A percentile compares a stretch with the other conserved stretches of the same genome.
phyloP scores from a whole-genome alignment of 805 yeast species.

The Metschnikowia henanensis region DNA sequence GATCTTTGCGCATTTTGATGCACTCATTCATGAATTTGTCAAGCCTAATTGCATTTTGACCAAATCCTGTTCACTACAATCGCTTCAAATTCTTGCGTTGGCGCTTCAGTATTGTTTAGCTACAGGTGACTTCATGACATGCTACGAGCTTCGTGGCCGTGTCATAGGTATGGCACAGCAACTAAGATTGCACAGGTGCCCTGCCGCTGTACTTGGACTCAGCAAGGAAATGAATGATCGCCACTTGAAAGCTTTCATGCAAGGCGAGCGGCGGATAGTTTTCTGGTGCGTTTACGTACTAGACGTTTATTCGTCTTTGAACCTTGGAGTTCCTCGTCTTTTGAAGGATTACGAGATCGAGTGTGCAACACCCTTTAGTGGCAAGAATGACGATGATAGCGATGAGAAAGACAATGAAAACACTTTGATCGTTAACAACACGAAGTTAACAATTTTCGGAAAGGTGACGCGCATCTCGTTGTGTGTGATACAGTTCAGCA shows the following conservation, averaged over 20 bases:
- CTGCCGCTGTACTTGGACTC: constrained; percentile 77
- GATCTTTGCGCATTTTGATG: constrained; percentile 51
- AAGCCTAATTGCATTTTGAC: constrained; percentile 58
- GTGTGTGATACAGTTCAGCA: constrained; percentile 65
- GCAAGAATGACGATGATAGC: constrained; percentile 38
- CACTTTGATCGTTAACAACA: constrained; percentile 58
- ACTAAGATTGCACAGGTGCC: constrained; percentile 80
- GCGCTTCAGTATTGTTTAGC: constrained; percentile 71
- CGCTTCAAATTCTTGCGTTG: constrained; percentile 67
- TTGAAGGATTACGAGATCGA: constrained; percentile 81
- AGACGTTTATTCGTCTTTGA: constrained; percentile 73
- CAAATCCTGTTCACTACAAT: constrained; percentile 59
- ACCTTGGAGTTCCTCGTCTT: constrained; percentile 80
- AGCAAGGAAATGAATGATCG: constrained; percentile 32
- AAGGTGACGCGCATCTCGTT: constrained; percentile 65
- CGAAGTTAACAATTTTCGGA: constrained; percentile 63
- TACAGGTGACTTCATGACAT: constrained; percentile 69
- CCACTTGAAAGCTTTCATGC: constrained; percentile 61
- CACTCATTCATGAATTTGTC: constrained; percentile 59
- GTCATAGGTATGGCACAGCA: constrained; percentile 85
- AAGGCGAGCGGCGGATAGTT: constrained; percentile 76
- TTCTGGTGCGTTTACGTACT: constrained; percentile 84
- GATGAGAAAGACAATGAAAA: constrained; percentile 45
- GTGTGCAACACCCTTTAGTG: constrained; percentile 76
- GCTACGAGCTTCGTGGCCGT: constrained; percentile 75